phyloP scores from a whole-genome alignment of 163 green algal genomes.

The Scenedesmus sp. region DNA sequence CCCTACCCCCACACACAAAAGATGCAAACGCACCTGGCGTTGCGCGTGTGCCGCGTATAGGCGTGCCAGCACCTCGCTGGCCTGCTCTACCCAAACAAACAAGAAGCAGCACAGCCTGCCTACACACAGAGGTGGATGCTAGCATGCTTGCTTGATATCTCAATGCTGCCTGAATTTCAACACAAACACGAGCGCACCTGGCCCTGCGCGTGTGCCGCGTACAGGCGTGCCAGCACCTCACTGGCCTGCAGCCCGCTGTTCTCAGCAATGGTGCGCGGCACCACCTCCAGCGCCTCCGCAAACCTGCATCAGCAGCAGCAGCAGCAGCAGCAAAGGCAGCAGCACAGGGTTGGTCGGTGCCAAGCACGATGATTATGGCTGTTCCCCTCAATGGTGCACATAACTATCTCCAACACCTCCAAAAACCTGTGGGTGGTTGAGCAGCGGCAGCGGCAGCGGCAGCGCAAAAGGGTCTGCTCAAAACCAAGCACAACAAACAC shows the following conservation, averaged over 20 bases:
- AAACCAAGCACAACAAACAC: too few species aligned
- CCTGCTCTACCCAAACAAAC: constrained; percentile 23
- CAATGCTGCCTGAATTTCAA: too few species aligned
- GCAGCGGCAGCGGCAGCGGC: too few species aligned
- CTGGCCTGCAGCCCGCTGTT: constrained; percentile 92
- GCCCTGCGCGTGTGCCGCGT: constrained; percentile 90
- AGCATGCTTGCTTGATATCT: too few species aligned
- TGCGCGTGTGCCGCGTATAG: constrained; percentile 92
- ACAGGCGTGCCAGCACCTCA: constrained; percentile 86
- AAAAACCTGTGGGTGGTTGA: too few species aligned
- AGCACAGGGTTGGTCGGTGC: too few species aligned
- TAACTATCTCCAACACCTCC: too few species aligned
- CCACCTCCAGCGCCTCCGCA: constrained; percentile 93
- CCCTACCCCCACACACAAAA: neutral
- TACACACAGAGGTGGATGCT: neutral
- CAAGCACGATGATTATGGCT: neutral
- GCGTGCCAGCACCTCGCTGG: constrained; percentile 85
- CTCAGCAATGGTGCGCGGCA: constrained; percentile 89
- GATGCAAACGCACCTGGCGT: constrained; percentile 60
- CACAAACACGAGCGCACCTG: constrained; percentile 40
- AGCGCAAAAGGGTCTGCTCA: too few species aligned
- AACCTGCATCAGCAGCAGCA: constrained; percentile 72
- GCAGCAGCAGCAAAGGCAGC: neutral
- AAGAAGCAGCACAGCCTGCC: neutral
- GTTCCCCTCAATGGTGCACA: neutral